Conservation (phyloP, 306 rosid species). For the Spatholobus suberectus region DNA sequence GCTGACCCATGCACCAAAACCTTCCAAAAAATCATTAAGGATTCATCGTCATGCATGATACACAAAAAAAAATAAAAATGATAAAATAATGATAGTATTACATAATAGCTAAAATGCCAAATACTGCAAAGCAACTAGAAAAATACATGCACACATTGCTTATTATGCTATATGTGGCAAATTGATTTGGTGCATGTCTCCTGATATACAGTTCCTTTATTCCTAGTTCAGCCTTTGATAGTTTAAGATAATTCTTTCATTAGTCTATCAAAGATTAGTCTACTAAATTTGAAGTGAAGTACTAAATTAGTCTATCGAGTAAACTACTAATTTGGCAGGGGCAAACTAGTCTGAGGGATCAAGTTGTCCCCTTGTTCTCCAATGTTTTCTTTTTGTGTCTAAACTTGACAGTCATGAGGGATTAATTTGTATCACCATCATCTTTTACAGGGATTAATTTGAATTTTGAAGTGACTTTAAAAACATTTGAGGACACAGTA, state of each 20-base stretch:
- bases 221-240: neutral
- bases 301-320: neutral
- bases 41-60: slow-evolving; percentile 32
- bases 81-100: neutral
- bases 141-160: neutral
- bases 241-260: neutral
- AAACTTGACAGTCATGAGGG: neutral
- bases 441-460: neutral
- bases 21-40: slow-evolving; percentile 43
- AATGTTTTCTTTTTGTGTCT: neutral
- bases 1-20: slow-evolving; percentile 99
- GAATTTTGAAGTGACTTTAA: neutral
- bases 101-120: neutral
- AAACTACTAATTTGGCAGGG: neutral
- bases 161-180: neutral
- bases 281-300: neutral
- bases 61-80: neutral
- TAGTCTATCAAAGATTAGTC: neutral
- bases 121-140: neutral
- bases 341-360: neutral
- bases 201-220: neutral
- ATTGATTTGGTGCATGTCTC: neutral
- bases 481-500: neutral
- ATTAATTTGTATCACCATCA: neutral
- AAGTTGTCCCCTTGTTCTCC: neutral